A percentile compares a stretch with the other conserved stretches of the same genome.
Evolutionary conservation across 768 basidiomycete genomes (phyloP).

Genomic region (Omphalotus guepiniiformis): DNA sequence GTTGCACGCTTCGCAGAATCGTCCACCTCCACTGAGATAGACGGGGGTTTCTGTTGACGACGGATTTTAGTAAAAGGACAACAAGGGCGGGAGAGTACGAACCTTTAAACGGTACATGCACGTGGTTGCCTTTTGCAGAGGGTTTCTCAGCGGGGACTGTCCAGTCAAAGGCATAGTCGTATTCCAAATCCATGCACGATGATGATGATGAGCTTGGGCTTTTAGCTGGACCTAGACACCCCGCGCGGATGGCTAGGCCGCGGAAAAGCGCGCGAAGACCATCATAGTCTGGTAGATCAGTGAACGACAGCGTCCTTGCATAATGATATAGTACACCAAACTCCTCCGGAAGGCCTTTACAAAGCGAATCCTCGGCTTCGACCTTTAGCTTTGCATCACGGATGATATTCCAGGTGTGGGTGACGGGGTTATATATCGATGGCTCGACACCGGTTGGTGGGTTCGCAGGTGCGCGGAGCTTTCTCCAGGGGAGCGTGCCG

Average conservation of each 20-base stretch:
- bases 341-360: slow-evolving; percentile 46
- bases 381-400: slow-evolving; percentile 66
- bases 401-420: slow-evolving; percentile 74
- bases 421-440: slow-evolving; percentile 45
- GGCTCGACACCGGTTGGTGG: slow-evolving; percentile 15
- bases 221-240: slow-evolving; percentile 34
- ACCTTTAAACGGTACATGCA: too few species aligned
- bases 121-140: not conserved
- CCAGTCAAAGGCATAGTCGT: slow-evolving; percentile 14
- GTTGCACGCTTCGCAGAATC: slow-evolving; percentile 9
- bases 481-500: slow-evolving; percentile 76
- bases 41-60: too few species aligned
- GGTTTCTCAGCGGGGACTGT: slow-evolving; percentile 4
- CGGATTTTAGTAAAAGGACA: too few species aligned
- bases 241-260: slow-evolving; percentile 49
- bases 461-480: slow-evolving; percentile 50
- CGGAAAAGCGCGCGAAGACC: slow-evolving; percentile 74
- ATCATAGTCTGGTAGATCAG: slow-evolving; percentile 86
- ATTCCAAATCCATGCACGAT: slow-evolving; percentile 38
- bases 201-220: slow-evolving; percentile 44
- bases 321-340: slow-evolving; percentile 62
- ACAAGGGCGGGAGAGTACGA: too few species aligned
- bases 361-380: slow-evolving; percentile 36
- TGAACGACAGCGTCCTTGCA: slow-evolving; percentile 78
- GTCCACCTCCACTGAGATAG: not conserved